phyloP scores from a whole-genome alignment of 345 rosid genomes.

The Ricinus communis region DNA sequence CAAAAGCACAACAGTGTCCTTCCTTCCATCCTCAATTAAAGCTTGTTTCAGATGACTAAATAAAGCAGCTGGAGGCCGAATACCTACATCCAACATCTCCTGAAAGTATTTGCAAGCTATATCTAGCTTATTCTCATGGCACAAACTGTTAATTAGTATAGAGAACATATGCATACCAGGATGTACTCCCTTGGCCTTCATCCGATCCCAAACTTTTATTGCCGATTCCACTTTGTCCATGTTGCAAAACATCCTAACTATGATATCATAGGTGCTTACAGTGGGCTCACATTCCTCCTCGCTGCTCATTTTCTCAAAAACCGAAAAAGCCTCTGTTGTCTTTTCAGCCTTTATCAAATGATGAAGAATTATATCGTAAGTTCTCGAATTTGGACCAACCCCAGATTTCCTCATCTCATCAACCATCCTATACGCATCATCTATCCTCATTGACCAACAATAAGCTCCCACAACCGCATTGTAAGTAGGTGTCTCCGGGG shows the following conservation, averaged over 20 bases:
- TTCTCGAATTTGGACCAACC: slow-evolving; percentile 67
- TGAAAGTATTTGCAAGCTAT: slow-evolving; percentile 76
- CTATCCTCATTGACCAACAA: slow-evolving; percentile 58
- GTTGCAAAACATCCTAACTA: slow-evolving; percentile 85
- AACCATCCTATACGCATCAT: slow-evolving; percentile 49
- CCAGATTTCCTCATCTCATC: slow-evolving; percentile 66
- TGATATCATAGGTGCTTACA: slow-evolving; percentile 72
- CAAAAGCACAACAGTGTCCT: slow-evolving; percentile 46
- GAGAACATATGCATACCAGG: slow-evolving; percentile 94
- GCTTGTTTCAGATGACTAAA: slow-evolving; percentile 76
- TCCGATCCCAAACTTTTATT: slow-evolving; percentile 60
- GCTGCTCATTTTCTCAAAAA: slow-evolving; percentile 54
- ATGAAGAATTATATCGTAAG: slow-evolving; percentile 75
- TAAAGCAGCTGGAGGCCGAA: slow-evolving; percentile 71
- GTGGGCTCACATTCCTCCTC: slow-evolving; percentile 51
- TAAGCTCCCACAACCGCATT: slow-evolving; percentile 81
- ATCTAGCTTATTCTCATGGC: slow-evolving; percentile 57
- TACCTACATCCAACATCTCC: slow-evolving; percentile 87
- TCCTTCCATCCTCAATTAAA: slow-evolving; percentile 57
- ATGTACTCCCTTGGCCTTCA: slow-evolving; percentile 70
- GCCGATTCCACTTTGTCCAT: slow-evolving; percentile 64
- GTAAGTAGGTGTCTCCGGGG: slow-evolving; percentile 68
- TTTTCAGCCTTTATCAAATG: slow-evolving; percentile 53
- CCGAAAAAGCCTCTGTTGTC: slow-evolving; percentile 51
- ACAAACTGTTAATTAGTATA: slow-evolving; percentile 54